Base-by-base conservation (phyloP, 768 basidiomycete genomes). In the Gymnopilus dilepis region DNA sequence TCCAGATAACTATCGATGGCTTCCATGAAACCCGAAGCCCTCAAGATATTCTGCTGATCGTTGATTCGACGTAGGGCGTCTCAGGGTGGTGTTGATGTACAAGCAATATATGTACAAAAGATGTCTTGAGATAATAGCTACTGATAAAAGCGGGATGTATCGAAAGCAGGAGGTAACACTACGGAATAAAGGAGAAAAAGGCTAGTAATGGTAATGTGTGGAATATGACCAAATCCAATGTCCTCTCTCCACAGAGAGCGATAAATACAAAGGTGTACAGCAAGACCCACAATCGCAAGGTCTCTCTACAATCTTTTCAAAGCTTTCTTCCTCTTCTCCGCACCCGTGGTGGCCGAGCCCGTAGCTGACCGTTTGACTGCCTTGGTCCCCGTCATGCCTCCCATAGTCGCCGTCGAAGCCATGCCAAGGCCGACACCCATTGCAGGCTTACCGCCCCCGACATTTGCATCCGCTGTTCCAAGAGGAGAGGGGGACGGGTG, bases 241-340 rank as follows among this genome's bases (percentile, higher is more conserved):
- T 54, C 52, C 52, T 15, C 21, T 37, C 38, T 40, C 52, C 3
- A 37, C 38, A 31, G n/a, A 31, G n/a, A 26, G n/a, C 52, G 28
- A 54, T 54, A 54, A 37, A 54, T 54, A 54, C 34, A 26, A 17
- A 26, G n/a, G 52, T 37, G 52, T 54, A 54, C 52, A 54, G 37
- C 28, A 26, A 24, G 19, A 17, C 17, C 3, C 17, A 19, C 51
- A 7, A 52, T 11, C n/a, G 7, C 31, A 21, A 12, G 11, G 8
- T 21, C 6, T 5, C 41, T 37, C 63, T 65, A 94, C 73, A 94
- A 75, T 64, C 92, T 81, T 76, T 91, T 94, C 67, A 94, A 76
- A 4, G 92, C 93, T 80, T 94, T 94, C 83, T 94, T 94, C 73
- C 93, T 81, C 78, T 94, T 94, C 76, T 93, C 92, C 3, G 84